Base-by-base conservation (phyloP, 2,329 filamentous ascomycete genomes). In the Arachnomyces sp. region DNA sequence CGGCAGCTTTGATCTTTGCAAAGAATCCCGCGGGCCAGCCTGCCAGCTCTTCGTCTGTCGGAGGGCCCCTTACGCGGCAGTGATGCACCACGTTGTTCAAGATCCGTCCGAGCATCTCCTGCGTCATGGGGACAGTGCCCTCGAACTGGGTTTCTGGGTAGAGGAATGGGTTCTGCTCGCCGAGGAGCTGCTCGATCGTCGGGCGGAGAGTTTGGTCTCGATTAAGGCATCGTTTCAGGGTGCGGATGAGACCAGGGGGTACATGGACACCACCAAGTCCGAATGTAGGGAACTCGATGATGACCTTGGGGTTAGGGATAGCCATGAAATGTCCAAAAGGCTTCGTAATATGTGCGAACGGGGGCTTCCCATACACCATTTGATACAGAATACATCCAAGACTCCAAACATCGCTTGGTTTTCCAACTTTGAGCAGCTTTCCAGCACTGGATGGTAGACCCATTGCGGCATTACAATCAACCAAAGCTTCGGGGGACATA, bases 381-480 rank as follows among this genome's bases (percentile, higher is more conserved):
- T 96, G 90, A 66, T 94, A 98, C 11, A 98, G 71, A 45, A 98
- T 96, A 58, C 92, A 98, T 13, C 92, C 92, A 11, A 98, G 66
- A 59, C 84, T 90, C 92, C 92, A 98, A 13, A 98, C 81, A 60
- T 98, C 92, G 51, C 84, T 92, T 5, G 92, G 86, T 57, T 96
- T 96, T 44, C 92, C 93, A 5, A 98, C 73, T 60, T 94, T 94
- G 81, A 95, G 92, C 44, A 95, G 73, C 60, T 89, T 93, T 65
- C 65, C 58, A 38, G 65, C 60, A 36, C 61, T 67, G 44, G 66
- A 57, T 41, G 61, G 64, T 39, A 65, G 52, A 43, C 70, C 78
- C 41, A 68, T 65, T 13, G 71, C 61, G 39, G 79, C 81, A 50
- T 93, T 94, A 17, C 81, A 84, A 63, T 96, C 92, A 58, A 93